phyloP scores from a whole-genome alignment of 2,329 filamentous ascomycete genomes.

The Curvularia spicifera region DNA sequence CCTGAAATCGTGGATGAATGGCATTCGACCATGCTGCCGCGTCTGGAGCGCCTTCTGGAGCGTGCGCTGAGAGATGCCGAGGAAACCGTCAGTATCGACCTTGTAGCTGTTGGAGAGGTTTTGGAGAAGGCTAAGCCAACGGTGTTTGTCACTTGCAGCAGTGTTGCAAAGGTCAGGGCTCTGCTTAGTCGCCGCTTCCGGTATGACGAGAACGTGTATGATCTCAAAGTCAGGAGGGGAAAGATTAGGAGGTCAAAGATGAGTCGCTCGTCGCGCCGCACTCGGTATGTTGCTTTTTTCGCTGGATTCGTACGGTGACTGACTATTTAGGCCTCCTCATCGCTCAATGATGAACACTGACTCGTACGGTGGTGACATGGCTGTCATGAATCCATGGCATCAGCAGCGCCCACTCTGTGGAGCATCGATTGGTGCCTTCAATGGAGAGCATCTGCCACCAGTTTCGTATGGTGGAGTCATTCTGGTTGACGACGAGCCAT shows the following conservation, averaged over 20 bases:
- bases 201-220: slow-evolving; percentile 69
- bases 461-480: slow-evolving; percentile 91
- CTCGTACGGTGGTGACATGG: slow-evolving; percentile 46
- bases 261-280: slow-evolving; percentile 41
- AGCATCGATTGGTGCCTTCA: slow-evolving; percentile 91
- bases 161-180: slow-evolving; percentile 72
- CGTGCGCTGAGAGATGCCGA: slow-evolving; percentile 74
- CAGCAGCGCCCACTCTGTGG: slow-evolving; percentile 82
- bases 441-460: slow-evolving; percentile 83
- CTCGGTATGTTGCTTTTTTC: slow-evolving; percentile 16
- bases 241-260: slow-evolving; percentile 69
- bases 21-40: slow-evolving; percentile 73
- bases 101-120: slow-evolving; percentile 75
- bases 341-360: slow-evolving; percentile 51
- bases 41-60: slow-evolving; percentile 73
- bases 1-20: slow-evolving; percentile 71
- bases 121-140: slow-evolving; percentile 71
- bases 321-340: slow-evolving; percentile 36
- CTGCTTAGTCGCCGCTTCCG: slow-evolving; percentile 73
- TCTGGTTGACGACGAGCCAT: slow-evolving; percentile 80
- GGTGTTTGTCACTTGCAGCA: slow-evolving; percentile 78
- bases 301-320: not conserved
- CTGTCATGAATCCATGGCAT: slow-evolving; percentile 72
- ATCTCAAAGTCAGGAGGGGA: slow-evolving; percentile 74
- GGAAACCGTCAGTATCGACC: slow-evolving; percentile 78